Base-by-base conservation (phyloP, 257 asterid genomes). In the Nicotiana undulata region DNA sequence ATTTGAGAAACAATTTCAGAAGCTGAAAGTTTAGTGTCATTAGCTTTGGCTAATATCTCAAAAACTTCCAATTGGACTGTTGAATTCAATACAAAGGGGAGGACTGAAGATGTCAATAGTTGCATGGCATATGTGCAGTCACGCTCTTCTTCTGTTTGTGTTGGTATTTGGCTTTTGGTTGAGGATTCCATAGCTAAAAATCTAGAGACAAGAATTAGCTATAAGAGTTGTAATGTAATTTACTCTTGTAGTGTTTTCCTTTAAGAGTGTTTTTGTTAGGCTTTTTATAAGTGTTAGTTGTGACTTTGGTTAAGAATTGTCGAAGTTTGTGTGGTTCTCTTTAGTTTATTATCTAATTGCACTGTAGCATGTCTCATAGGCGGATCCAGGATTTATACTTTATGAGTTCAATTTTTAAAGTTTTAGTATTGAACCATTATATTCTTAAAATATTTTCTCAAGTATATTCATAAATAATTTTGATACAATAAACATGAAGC, bases 51-150 rank as follows among this genome's bases (percentile, higher is more conserved):
- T 9, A 89, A 75, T 75, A 85, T 87, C 64, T 82, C 86, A 55
- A 87, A 85, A 26, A 89, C 84, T 4, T 79, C 79, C 4, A 89
- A 82, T 18, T 84, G 63, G 6, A 85, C 22, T 37, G 85, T 82
- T 9, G 89, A 82, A 52, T 55, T 31, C 46, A 89, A 20, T 65
- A 87, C 89, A 83, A 75, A 64, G 1, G 88, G 89, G 59, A 82
- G 22, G 46, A 78, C 26, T 7, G 77, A 66, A 15, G 79, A 6
- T 12, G 81, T 60, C 32, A 79, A 46, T 29, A 86, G 60, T 66
- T 82, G 85, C 68, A 76, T 32, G 8, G 86, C 89, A 20, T 84
- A 53, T 22, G 65, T 6, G 76, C 63, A 81, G 49, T 66, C 28
- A 0, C 65, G 63, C 17, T 83, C 88, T 63, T 83, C 81, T 53